These are phyloP conservation scores for Strobilomyces echinocephalus DNA, from an alignment of 768 basidiomycete genomes.

Conservation along the genomic window DNA sequence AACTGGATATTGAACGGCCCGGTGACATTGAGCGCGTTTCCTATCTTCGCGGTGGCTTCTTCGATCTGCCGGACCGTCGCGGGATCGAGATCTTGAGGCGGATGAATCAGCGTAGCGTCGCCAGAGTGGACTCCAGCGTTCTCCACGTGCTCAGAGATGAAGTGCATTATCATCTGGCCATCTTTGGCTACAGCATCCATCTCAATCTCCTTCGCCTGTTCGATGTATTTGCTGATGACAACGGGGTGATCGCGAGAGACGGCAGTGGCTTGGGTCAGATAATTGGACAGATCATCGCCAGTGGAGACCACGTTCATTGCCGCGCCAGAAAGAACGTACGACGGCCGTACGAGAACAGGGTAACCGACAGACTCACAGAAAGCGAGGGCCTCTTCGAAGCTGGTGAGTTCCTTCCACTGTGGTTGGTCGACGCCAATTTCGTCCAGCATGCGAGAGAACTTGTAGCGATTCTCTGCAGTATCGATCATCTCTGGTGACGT, in stretches of 20 bases:
- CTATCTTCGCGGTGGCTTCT: slow-evolving; percentile 96
- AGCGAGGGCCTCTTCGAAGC: slow-evolving; percentile 75
- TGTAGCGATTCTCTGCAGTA: slow-evolving; percentile 98
- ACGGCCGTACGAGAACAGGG: slow-evolving; percentile 94
- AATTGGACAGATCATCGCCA: slow-evolving; percentile 82
- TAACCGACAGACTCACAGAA: slow-evolving; percentile 95
- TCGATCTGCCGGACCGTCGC: slow-evolving; percentile 95
- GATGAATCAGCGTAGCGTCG: slow-evolving; percentile 96
- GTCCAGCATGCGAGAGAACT: slow-evolving; percentile 96
- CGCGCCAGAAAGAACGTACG: slow-evolving; percentile 98
- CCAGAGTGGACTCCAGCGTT: slow-evolving; percentile 99
- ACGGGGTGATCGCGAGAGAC: slow-evolving; percentile 96
- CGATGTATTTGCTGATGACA: slow-evolving; percentile 98
- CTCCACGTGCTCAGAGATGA: slow-evolving; percentile 98
- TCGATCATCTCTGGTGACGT: slow-evolving; percentile 99
- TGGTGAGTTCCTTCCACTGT: slow-evolving; percentile 93
- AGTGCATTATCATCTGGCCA: slow-evolving; percentile 99
- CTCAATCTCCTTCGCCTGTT: slow-evolving; percentile 99
- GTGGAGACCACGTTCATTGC: slow-evolving; percentile 99
- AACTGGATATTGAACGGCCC: slow-evolving; percentile 99
- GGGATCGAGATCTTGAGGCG: slow-evolving; percentile 96
- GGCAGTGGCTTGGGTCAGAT: slow-evolving; percentile 90
- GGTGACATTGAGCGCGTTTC: slow-evolving; percentile 94
- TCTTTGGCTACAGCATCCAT: slow-evolving; percentile 98
- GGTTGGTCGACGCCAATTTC: slow-evolving; percentile 99